Evolutionary conservation across 495 filamentous ascomycete genomes (phyloP).

Genomic region (Xanthoparmelia taractica): DNA sequence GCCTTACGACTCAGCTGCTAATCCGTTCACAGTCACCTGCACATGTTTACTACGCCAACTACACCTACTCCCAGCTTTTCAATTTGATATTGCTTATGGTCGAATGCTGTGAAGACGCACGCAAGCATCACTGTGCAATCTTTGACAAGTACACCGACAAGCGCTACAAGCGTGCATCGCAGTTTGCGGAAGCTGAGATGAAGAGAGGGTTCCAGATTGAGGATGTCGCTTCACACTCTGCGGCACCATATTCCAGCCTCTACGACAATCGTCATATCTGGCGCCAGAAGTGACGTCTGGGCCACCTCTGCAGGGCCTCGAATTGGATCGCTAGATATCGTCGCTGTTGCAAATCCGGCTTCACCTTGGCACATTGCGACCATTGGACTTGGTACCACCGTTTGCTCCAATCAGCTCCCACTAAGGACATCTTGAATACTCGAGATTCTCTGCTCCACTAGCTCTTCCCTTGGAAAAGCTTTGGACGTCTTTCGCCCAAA

Average conservation of each 20-base stretch:
- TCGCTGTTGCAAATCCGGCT: not conserved
- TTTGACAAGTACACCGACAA: constrained; percentile 86
- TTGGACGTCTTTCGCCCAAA: not conserved
- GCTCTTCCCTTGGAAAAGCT: constrained; percentile 7
- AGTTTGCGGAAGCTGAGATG: constrained; percentile 69
- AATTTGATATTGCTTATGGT: constrained; percentile 67
- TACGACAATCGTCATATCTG: constrained; percentile 18
- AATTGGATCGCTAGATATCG: not conserved
- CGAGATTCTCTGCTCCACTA: not conserved
- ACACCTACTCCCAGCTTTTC: constrained; percentile 76
- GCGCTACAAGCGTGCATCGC: constrained; percentile 73
- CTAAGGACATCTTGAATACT: not conserved
- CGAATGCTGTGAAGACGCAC: constrained; percentile 78
- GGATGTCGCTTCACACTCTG: constrained; percentile 21
- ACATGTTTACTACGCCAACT: constrained; percentile 87
- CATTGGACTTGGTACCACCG: not conserved
- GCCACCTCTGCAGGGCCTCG: not conserved
- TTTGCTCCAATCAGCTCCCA: not conserved
- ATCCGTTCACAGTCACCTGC: constrained; percentile 53
- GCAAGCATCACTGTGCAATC: constrained; percentile 73
- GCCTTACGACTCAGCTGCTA: constrained; percentile 25
- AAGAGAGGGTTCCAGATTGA: constrained; percentile 43
- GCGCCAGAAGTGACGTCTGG: constrained; percentile 8
- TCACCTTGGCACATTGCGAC: constrained; percentile 4
- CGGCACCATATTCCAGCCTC: constrained; percentile 2